Base-by-base conservation (phyloP, 2,329 filamentous ascomycete species). In the Botryotinia globosa region DNA sequence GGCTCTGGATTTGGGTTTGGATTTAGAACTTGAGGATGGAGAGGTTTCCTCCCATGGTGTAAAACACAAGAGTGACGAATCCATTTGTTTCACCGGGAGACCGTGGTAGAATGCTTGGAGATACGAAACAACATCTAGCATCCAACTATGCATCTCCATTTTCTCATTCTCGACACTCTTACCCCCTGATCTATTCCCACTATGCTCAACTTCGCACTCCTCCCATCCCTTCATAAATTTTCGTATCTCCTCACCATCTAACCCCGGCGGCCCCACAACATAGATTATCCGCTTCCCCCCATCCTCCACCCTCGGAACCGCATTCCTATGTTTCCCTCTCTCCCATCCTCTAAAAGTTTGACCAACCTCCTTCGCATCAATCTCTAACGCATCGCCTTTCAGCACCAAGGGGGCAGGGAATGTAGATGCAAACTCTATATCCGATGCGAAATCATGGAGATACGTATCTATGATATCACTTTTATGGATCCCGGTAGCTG, bases 371-470 rank as follows among this genome's bases (percentile, higher is more conserved):
- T 56, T 73, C 3, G 78, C 74, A 69, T 79, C 74, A 12, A 66
- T 59, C 4, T 74, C 73, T 18, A 80, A 73, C 54, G 77, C 77
- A 68, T 79, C 78, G 20, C 71, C 74, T 0, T 77, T 75, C 22
- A 80, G 69, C 18, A 78, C 68, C 18, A 80, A 72, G 7, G 78
- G 77, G 0, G 73, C 77, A 0, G 77, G 78, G 45, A 78, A 80
- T 42, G 71, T 68, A 34, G 70, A 44, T 12, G 69, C 34, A 3
- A 58, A 44, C 3, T 59, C 48, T 18, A 25, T 25, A 22, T 73
- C 62, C 34, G 63, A 56, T 2, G 3, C 25, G 8, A 51, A 29
- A 34, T 20, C 1, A 34, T 69, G 62, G 14, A 54, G n/a, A 14
- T 12, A 20, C 1, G 68, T 34, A 42, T 62, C 70, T 34, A 37